These are phyloP conservation scores for Talaromyces sp. DNA, from an alignment of 2,329 filamentous ascomycete genomes.

Conservation along the genomic window DNA sequence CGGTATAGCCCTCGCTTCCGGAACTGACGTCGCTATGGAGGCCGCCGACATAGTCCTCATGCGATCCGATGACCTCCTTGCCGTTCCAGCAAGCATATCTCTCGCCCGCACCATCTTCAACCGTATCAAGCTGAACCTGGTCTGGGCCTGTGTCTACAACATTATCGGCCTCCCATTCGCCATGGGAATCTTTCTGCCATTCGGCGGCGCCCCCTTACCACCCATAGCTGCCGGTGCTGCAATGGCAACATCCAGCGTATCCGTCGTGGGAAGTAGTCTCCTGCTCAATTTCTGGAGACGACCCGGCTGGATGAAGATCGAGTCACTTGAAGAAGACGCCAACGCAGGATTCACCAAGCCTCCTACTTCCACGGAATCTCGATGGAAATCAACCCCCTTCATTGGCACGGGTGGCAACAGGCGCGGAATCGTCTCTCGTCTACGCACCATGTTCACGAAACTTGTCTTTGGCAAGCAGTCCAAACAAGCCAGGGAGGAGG, in stretches of 20 bases:
- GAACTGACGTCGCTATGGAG: constrained; percentile 97
- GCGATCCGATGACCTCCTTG: constrained; percentile 85
- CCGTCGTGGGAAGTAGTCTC: constrained; percentile 80
- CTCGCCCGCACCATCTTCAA: constrained; percentile 82
- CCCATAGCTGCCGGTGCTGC: constrained; percentile 93
- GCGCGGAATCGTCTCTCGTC: constrained; percentile 19
- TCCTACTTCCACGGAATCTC: not conserved
- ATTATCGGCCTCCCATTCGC: constrained; percentile 87
- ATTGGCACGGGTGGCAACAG: constrained; percentile 19
- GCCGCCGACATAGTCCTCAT: constrained; percentile 95
- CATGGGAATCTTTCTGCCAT: constrained; percentile 91
- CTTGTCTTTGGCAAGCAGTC: constrained; percentile 30
- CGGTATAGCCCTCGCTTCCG: constrained; percentile 87
- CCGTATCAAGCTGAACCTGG: constrained; percentile 89
- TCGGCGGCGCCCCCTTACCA: constrained; percentile 77
- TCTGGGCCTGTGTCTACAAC: constrained; percentile 94
- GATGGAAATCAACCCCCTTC: constrained; percentile 31
- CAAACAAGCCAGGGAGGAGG: constrained; percentile 30
- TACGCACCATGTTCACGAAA: constrained; percentile 28
- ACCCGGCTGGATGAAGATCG: constrained; percentile 81
- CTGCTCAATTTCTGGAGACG: constrained; percentile 83
- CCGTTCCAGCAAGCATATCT: constrained; percentile 82
- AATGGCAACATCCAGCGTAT: constrained; percentile 89
- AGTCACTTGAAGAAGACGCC: constrained; percentile 59
- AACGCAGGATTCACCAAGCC: constrained; percentile 28